Base-by-base conservation (phyloP, 345 rosid genomes). In the Gossypium arboreum region DNA sequence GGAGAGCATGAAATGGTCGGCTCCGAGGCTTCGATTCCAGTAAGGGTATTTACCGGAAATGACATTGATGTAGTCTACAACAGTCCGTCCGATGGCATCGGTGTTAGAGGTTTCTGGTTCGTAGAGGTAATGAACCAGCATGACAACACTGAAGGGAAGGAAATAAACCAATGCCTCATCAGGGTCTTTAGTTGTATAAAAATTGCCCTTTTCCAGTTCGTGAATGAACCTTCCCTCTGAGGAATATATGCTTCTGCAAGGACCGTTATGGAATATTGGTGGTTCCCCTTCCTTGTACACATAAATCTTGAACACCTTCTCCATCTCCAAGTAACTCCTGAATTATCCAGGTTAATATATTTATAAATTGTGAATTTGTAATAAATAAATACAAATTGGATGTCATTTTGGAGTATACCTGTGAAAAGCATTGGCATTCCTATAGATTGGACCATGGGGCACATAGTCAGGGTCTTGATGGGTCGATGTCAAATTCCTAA, bases 21-120 rank as follows among this genome's bases (percentile, higher is more conserved):
- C 89, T 7, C 97, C 97, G 12, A 84, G 86, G 82, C 93, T 91
- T 44, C 89, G 80, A 72, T 93, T 93, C 93, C 98, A 91, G 44
- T 81, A 89, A 10, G 86, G 90, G 78, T 91, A 75, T 72, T 84
- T 89, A 5, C 17, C 13, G 25, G 94, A 78, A 17, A 88, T 72
- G 50, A 86, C 51, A 9, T 72, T 48, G 41, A 90, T 39, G 72
- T 90, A 90, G 75, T 90, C 94, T 1, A 78, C 81, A 39, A 90
- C 79, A 3, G 86, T 66, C 16, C 82, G 82, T 68, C 85, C 84
- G 16, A 88, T 81, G 70, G 82, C 85, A 7, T 76, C 73, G 0
- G 70, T 85, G 29, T 88, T 79, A 25, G 73, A 76, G 22, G 80
- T 51, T 13, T 73, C 75, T 0, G 86, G 88, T 56, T 77, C 87